A percentile compares a stretch with the other conserved stretches of the same genome.
phyloP scores from a whole-genome alignment of 1,139 yeast species.

The Magnusiomyces fungicola region DNA sequence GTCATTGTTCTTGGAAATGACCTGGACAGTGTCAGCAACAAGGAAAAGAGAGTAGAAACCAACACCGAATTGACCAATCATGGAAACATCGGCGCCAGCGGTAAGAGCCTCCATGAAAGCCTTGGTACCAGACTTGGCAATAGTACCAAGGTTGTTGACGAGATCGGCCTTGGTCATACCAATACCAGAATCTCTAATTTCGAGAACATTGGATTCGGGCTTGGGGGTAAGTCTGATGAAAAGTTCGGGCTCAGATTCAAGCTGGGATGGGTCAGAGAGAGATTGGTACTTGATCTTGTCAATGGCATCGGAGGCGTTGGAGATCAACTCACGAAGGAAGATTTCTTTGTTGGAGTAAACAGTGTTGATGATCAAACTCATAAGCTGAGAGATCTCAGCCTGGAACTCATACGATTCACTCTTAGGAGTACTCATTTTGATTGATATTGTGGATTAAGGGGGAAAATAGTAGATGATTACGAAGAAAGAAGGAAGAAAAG shows the following conservation, averaged over 20 bases:
- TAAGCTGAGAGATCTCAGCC: conserved; percentile 99
- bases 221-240: conserved; percentile 96
- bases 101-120: conserved; percentile 98
- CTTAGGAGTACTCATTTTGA: conserved; percentile 17
- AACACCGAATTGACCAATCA: conserved; percentile 99
- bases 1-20: conserved; percentile 96
- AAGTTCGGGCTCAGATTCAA: conserved; percentile 93
- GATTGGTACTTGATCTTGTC: conserved; percentile 98
- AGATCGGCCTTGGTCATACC: conserved; percentile 99
- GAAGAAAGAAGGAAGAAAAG: no score
- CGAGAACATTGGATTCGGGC: conserved; percentile 89
- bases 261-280: conserved; percentile 80
- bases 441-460: no score
- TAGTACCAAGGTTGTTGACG: conserved; percentile 98
- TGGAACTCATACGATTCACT: conserved; percentile 66
- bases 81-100: conserved; percentile 99
- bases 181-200: conserved; percentile 98
- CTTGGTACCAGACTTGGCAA: conserved; percentile 99
- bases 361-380: conserved; percentile 99
- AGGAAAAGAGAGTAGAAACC: conserved; percentile 99
- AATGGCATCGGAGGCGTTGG: conserved; percentile 94
- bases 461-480: no score
- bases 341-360: conserved; percentile 99
- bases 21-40: conserved; percentile 99
- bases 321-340: conserved; percentile 97